Percentiles rank a stretch among this genome's conserved stretches.
phyloP scores from a whole-genome alignment of 2,329 filamentous ascomycete genomes.

The Aspergillus spinulosporus region DNA sequence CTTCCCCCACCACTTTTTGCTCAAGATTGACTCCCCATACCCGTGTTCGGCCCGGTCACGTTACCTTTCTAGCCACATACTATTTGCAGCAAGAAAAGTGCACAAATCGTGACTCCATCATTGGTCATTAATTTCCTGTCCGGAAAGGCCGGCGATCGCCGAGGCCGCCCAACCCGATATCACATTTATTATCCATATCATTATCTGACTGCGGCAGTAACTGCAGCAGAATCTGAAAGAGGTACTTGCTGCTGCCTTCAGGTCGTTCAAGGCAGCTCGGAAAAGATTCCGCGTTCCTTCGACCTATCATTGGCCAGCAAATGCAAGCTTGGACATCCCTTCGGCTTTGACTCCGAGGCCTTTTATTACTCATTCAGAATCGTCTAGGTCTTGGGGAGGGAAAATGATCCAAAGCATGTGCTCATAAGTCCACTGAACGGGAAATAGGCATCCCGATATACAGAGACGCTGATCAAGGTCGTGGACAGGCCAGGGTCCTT shows the following conservation, averaged over 20 bases:
- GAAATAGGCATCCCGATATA: background rate
- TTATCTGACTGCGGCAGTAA: background rate
- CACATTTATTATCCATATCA: background rate
- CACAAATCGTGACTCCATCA: constrained; percentile 10
- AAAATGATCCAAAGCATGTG: too few species aligned
- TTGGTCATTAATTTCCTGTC: constrained; percentile 12
- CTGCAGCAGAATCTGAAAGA: background rate
- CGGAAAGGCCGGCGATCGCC: background rate
- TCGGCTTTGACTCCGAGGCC: constrained; percentile 3
- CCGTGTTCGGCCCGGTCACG: constrained; percentile 31
- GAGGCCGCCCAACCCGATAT: background rate
- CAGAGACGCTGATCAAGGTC: background rate
- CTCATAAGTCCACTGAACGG: too few species aligned
- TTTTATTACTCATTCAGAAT: constrained; percentile 10
- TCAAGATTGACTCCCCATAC: constrained; percentile 4
- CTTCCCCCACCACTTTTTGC: background rate
- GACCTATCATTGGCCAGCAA: constrained; percentile 6
- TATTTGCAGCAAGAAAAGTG: background rate
- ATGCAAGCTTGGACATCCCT: background rate
- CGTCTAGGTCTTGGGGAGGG: background rate
- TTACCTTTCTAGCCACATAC: constrained; percentile 21
- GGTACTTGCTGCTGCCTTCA: background rate
- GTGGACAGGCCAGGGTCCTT: background rate
- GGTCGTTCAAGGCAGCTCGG: background rate
- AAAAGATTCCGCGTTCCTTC: constrained; percentile 7